A percentile compares a stretch with the other conserved stretches of the same genome.
Evolutionary conservation across 495 filamentous ascomycete species (phyloP).

Genomic region (Penicillium cataractarum): DNA sequence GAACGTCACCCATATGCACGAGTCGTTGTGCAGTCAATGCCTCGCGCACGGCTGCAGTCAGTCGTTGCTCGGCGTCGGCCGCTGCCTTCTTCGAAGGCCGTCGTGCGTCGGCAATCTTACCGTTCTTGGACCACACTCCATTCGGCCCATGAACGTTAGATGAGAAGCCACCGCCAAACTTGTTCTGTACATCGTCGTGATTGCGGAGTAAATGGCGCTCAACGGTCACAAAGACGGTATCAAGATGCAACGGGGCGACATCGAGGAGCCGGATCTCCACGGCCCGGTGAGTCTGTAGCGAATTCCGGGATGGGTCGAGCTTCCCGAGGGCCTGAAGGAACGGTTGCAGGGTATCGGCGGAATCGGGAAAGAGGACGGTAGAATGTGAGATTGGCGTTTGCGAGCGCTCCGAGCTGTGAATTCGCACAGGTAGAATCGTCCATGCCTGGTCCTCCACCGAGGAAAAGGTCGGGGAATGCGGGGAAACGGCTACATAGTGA

Average conservation of each 20-base stretch:
- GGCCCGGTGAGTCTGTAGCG: slow-evolving; percentile 57
- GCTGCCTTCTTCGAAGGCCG: slow-evolving; percentile 40
- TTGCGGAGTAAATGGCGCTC: slow-evolving; percentile 73
- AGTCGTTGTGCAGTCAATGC: slow-evolving; percentile 71
- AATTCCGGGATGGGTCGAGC: slow-evolving; percentile 53
- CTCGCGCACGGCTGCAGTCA: slow-evolving; percentile 77
- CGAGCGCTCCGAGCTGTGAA: slow-evolving; percentile 71
- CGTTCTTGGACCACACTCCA: slow-evolving; percentile 43
- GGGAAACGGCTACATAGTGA: slow-evolving; percentile 77
- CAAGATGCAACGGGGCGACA: slow-evolving; percentile 75
- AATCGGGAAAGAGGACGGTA: slow-evolving; percentile 82
- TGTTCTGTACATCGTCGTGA: slow-evolving; percentile 63
- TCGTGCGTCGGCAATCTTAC: slow-evolving; percentile 43
- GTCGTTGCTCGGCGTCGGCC: slow-evolving; percentile 59
- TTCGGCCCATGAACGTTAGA: slow-evolving; percentile 36
- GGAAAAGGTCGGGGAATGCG: slow-evolving; percentile 67
- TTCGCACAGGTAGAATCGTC: slow-evolving; percentile 80
- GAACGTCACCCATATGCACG: slow-evolving; percentile 80
- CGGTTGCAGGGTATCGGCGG: slow-evolving; percentile 74
- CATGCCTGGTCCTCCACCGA: slow-evolving; percentile 69
- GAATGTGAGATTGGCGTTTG: slow-evolving; percentile 74
- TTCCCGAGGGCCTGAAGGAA: slow-evolving; percentile 70
- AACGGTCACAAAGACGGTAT: slow-evolving; percentile 82
- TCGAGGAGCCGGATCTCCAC: slow-evolving; percentile 84
- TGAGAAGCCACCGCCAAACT: slow-evolving; percentile 64